These are phyloP conservation scores for Phytophthora hibernalis DNA, from an alignment of 352 stramenopile species.

Conservation along the genomic window DNA sequence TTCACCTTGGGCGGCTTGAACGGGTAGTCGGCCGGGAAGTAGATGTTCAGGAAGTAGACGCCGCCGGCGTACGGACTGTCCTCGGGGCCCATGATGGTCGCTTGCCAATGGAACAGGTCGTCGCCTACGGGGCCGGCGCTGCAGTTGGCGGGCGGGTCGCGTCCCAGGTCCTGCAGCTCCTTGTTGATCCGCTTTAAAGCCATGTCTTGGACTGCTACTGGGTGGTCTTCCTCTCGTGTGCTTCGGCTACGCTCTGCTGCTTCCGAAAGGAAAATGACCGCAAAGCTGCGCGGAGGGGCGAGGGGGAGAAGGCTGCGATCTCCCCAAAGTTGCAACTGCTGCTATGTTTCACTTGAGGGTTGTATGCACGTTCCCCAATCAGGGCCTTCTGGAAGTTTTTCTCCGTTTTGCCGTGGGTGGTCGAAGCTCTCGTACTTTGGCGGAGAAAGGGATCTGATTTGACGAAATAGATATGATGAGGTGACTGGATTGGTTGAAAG, in stretches of 20 bases:
- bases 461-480: constrained; percentile 12
- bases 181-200: constrained; percentile 97
- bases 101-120: constrained; percentile 98
- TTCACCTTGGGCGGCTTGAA: constrained; percentile 99
- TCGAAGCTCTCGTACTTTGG: constrained; percentile 32
- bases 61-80: constrained; percentile 98
- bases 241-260: constrained; percentile 34
- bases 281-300: constrained; percentile 4
- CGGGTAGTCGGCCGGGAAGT: constrained; percentile 99
- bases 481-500: constrained; percentile 12
- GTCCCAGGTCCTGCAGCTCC: constrained; percentile 94
- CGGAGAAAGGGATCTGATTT: constrained; percentile 16
- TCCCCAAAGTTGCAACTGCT: constrained; percentile 22
- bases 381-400: constrained; percentile 55
- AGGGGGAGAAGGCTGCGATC: constrained; percentile 34
- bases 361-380: constrained; percentile 30
- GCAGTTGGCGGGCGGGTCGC: constrained; percentile 98
- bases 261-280: constrained; percentile 58
- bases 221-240: constrained; percentile 12
- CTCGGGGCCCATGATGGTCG: constrained; percentile 98
- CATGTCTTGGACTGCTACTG: no score
- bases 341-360: background rate
- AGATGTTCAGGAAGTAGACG: constrained; percentile 99
- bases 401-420: constrained; percentile 32
- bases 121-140: constrained; percentile 97